Conservation (phyloP, 768 basidiomycete species). For the Lactifluus hygrophoroides region DNA sequence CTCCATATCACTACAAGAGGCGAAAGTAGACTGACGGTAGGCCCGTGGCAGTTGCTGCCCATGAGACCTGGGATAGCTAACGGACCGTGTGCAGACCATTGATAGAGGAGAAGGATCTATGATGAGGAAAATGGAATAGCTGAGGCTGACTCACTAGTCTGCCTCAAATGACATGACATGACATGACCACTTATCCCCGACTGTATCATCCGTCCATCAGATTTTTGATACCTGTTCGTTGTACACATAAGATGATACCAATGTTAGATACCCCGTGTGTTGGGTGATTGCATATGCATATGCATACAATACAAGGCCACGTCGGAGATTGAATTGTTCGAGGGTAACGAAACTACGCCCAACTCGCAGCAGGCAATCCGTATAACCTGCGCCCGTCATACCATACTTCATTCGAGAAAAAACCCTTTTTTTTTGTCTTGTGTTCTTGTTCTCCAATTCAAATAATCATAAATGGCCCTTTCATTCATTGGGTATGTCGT, state of each 20-base stretch:
- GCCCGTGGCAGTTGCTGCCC: neutral
- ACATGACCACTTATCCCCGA: too few species aligned
- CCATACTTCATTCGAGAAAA: too few species aligned
- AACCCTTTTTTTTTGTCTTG: neutral
- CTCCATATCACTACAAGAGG: conserved; percentile 18
- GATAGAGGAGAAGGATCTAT: too few species aligned
- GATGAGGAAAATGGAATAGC: neutral
- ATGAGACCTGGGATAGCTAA: neutral
- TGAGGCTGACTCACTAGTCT: neutral
- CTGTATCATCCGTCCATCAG: conserved; percentile 15
- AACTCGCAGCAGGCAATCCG: neutral
- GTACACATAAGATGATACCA: conserved; percentile 15
- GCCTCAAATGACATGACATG: conserved; percentile 8
- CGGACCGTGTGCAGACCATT: too few species aligned
- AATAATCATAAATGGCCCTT: conserved; percentile 16
- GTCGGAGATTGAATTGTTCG: conserved; percentile 9
- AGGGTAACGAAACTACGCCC: neutral
- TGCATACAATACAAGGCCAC: too few species aligned
- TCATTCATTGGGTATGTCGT: conserved; percentile 19
- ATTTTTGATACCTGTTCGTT: too few species aligned
- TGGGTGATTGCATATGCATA: neutral
- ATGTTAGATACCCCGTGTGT: conserved; percentile 10
- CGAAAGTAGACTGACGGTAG: conserved; percentile 4
- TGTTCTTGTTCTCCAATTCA: neutral
- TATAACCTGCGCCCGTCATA: neutral